Conservation (phyloP, 345 rosid species). For the Eucalyptus regnans region DNA sequence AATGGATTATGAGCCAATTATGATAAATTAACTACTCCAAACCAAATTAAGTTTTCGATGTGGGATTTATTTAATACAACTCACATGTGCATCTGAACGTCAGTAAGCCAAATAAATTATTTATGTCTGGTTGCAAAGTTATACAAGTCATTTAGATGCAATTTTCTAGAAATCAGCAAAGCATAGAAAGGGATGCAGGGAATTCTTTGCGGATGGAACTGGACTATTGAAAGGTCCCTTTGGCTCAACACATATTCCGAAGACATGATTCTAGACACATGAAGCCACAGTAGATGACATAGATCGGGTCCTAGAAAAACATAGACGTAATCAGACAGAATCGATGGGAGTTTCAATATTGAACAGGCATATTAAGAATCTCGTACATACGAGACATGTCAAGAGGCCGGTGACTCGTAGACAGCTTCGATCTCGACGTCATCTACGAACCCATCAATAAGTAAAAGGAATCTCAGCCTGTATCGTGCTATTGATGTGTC, state of each 20-base stretch:
- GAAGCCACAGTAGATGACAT: neutral
- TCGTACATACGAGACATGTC: neutral
- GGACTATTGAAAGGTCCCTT: neutral
- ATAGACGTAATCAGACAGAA: neutral
- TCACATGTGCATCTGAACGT: neutral
- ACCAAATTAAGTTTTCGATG: neutral
- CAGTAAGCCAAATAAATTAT: neutral
- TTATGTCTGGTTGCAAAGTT: neutral
- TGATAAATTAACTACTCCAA: neutral
- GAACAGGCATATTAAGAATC: neutral
- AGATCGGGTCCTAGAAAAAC: neutral
- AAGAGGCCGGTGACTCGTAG: neutral
- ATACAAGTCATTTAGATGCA: neutral
- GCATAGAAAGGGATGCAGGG: neutral
- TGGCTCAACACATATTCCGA: neutral
- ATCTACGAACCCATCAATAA: neutral
- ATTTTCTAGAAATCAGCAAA: neutral
- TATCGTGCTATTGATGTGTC: neutral
- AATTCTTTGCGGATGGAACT: neutral
- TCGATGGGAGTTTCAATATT: neutral
- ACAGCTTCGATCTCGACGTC: neutral
- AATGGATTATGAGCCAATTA: neutral
- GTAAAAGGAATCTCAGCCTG: neutral
- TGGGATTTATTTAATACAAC: neutral
- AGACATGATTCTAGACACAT: neutral